phyloP scores from a whole-genome alignment of 2,329 filamentous ascomycete species.

The Colletotrichum somersetense region DNA sequence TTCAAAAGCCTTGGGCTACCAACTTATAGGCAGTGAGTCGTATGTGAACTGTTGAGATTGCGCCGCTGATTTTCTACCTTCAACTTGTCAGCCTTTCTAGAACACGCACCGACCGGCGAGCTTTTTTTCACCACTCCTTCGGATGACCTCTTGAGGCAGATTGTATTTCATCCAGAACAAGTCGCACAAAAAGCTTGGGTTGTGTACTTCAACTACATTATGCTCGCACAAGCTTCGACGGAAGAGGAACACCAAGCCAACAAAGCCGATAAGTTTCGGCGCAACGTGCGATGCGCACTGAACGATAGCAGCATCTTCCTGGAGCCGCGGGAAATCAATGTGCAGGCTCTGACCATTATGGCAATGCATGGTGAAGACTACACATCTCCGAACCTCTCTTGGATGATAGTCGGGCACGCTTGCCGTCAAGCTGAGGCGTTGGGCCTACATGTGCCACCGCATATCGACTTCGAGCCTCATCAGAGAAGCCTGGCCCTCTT shows the following conservation, averaged over 20 bases:
- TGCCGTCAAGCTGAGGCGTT: conserved; percentile 25
- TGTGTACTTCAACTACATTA: conserved; percentile 24
- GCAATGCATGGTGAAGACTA: conserved; percentile 28
- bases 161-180: conserved; percentile 13
- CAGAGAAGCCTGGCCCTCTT: conserved; percentile 17
- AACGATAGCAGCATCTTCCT: conserved; percentile 27
- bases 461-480: not conserved
- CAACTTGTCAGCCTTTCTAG: conserved; percentile 3
- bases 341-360: conserved; percentile 7
- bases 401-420: conserved; percentile 27
- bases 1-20: conserved; percentile 13
- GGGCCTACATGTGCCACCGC: conserved; percentile 3
- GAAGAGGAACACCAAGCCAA: not conserved
- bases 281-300: conserved; percentile 15
- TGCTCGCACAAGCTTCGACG: conserved; percentile 11
- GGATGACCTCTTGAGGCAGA: conserved; percentile 13
- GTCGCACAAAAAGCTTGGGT: conserved; percentile 15
- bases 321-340: conserved; percentile 9
- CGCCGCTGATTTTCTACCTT: not conserved
- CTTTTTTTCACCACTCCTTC: conserved; percentile 14
- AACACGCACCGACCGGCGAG: conserved; percentile 19
- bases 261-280: not conserved
- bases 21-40: conserved; percentile 24
- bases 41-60: not conserved
- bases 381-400: conserved; percentile 19